Base-by-base conservation (phyloP, 2,329 filamentous ascomycete genomes). In the Passalora sequoiae region DNA sequence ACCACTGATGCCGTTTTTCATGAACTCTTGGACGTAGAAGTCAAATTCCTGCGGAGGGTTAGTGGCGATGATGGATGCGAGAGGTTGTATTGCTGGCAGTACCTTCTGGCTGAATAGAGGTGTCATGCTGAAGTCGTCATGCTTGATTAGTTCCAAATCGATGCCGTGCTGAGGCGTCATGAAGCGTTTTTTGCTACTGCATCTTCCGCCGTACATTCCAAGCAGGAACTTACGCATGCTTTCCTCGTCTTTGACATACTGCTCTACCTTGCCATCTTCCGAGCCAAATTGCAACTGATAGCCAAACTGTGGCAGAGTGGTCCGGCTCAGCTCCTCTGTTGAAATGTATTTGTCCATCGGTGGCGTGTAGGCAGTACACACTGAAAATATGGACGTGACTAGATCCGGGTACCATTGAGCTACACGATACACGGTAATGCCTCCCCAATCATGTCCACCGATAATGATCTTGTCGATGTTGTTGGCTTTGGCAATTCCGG, bases 401-500 rank as follows among this genome's bases (percentile, higher is more conserved):
- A 94, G 71, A 29, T 81, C 68, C 0, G 86, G 87, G 58, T 89
- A 73, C 75, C 81, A 87, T 50, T 84, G 75, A 10, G 83, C 80
- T 44, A 84, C 69, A 42, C 88, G 80, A 74, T 86, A 94, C 41
- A 84, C 82, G 20, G 89, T 72, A 2, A 75, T 73, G 56, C 86
- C 89, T 63, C 91, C 91, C 78, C 91, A 96, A 67, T 97, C 91
- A 68, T 96, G 91, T 6, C 89, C 91, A 37, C 89, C 88, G 10
- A 96, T 75, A 44, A 96, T 82, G 59, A 95, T 83, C 36, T 64
- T 70, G 31, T 61, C 69, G 40, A 71, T 69, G 3, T 70, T 68
- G 4, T 82, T 64, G 27, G 82, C 74, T 46, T 69, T 69, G 5
- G 84, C 80, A 17, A 97, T 74, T 49, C 80, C 81, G 16, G 80